Conservation (phyloP, 495 filamentous ascomycete genomes). For the Penicillium steckii region DNA sequence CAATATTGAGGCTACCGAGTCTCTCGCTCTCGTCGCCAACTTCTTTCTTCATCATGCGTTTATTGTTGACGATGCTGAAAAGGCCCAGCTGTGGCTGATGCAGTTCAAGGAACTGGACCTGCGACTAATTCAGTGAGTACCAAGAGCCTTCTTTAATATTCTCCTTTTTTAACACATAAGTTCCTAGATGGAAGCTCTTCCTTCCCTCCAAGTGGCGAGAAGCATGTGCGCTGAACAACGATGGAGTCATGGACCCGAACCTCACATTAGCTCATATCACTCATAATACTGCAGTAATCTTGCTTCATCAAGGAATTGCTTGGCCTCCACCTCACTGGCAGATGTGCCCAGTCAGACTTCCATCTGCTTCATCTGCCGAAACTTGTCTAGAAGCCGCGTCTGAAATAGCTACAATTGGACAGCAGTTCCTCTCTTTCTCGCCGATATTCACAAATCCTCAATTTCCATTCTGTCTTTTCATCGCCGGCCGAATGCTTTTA, state of each 20-base stretch:
- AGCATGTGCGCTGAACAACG: background rate
- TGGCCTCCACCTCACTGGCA: slow-evolving; percentile 23
- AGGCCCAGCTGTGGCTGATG: slow-evolving; percentile 35
- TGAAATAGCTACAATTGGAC: slow-evolving; percentile 20
- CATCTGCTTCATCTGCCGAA: slow-evolving; percentile 17
- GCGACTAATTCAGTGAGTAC: slow-evolving; percentile 14
- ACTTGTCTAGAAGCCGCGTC: slow-evolving; percentile 25
- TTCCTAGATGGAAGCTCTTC: slow-evolving; percentile 39
- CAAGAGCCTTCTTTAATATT: background rate
- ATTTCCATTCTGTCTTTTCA: slow-evolving; percentile 25
- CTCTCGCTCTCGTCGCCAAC: slow-evolving; percentile 4
- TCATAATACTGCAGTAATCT: slow-evolving; percentile 25
- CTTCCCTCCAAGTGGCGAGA: slow-evolving; percentile 38
- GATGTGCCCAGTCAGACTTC: slow-evolving; percentile 14
- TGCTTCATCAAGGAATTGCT: slow-evolving; percentile 25
- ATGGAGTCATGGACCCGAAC: slow-evolving; percentile 23
- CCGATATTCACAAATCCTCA: slow-evolving; percentile 20
- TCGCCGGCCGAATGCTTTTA: slow-evolving; percentile 32
- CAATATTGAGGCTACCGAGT: slow-evolving; percentile 25
- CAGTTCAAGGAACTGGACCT: slow-evolving; percentile 20
- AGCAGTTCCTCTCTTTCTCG: slow-evolving; percentile 18
- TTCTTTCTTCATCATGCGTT: slow-evolving; percentile 13
- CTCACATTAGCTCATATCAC: slow-evolving; percentile 26
- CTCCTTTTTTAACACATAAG: background rate
- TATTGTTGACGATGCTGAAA: slow-evolving; percentile 24